Conservation (phyloP, 2,329 filamentous ascomycete genomes). For the Exophiala phaeomuriformis region DNA sequence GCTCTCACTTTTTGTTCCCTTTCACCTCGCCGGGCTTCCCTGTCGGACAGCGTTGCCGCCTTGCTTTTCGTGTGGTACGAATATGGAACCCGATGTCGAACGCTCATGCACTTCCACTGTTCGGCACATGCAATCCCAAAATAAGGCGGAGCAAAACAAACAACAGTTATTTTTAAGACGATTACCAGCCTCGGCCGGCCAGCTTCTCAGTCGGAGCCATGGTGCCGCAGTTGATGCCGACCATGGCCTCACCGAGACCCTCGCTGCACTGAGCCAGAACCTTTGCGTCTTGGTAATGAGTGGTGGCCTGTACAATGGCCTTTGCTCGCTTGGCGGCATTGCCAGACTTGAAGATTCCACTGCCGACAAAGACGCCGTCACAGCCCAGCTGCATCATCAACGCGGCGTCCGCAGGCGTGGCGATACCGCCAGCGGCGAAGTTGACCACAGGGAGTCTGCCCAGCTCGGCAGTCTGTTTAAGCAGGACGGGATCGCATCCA, state of each 20-base stretch:
- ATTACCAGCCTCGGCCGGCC: conserved; percentile 75
- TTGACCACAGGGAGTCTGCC: conserved; percentile 91
- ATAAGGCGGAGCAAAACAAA: too few species aligned
- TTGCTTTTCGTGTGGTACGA: too few species aligned
- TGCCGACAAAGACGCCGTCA: conserved; percentile 95
- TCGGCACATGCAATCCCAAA: too few species aligned
- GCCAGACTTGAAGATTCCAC: conserved; percentile 94
- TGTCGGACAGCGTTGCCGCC: too few species aligned
- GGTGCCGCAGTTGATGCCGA: conserved; percentile 77
- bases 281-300: conserved; percentile 79
- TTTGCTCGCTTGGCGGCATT: conserved; percentile 82
- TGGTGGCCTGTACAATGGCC: conserved; percentile 90
- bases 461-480: conserved; percentile 79
- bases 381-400: conserved; percentile 99
- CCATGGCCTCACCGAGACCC: conserved; percentile 95
- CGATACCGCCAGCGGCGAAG: conserved; percentile 97
- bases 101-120: too few species aligned
- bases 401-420: conserved; percentile 94
- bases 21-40: too few species aligned
- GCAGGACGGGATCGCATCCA: conserved; percentile 66
- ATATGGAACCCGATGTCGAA: too few species aligned
- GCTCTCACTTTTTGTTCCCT: too few species aligned
- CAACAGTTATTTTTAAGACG: neutral
- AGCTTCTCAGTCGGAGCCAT: conserved; percentile 76
- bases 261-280: conserved; percentile 79